Percentiles rank a stretch among this genome's conserved stretches.
Conservation (phyloP, 2,329 filamentous ascomycete genomes). For the Salinomyces thailandicus region DNA sequence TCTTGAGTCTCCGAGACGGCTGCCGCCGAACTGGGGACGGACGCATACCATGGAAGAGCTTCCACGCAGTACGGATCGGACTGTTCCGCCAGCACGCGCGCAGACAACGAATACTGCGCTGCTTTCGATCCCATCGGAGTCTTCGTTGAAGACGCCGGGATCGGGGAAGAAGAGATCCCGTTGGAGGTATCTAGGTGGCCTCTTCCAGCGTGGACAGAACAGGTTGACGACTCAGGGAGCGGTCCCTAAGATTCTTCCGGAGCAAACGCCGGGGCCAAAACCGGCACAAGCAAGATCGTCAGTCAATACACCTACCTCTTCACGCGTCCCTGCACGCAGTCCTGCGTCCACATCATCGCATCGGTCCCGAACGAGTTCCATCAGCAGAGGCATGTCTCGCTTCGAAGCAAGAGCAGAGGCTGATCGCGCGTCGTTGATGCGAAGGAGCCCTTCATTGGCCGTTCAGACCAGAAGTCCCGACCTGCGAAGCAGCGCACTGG, state of each 20-base stretch:
- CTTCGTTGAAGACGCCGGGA: conserved; percentile 1
- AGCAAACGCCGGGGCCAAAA: neutral
- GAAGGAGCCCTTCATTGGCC: neutral
- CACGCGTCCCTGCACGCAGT: neutral
- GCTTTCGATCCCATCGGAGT: neutral
- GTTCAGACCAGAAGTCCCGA: neutral
- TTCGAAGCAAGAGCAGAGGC: conserved; percentile 7
- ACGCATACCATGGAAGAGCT: conserved; percentile 14
- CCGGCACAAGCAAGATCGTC: conserved; percentile 1
- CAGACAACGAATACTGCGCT: neutral
- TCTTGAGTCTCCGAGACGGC: conserved; percentile 13
- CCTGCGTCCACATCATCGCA: conserved; percentile 4
- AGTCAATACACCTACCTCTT: conserved; percentile 2
- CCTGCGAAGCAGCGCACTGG: conserved; percentile 1
- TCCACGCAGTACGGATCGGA: conserved; percentile 3
- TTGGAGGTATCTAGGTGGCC: conserved; percentile 19
- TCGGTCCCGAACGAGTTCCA: conserved; percentile 4
- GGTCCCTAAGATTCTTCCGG: conserved; percentile 8
- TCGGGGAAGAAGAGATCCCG: conserved; percentile 19
- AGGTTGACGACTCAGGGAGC: conserved; percentile 8
- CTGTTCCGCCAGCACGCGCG: conserved; percentile 2
- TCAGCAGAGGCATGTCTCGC: conserved; percentile 3
- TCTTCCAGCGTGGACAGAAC: conserved; percentile 16
- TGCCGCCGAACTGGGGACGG: conserved; percentile 14
- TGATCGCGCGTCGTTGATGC: conserved; percentile 7